Evolutionary conservation across 2,329 filamentous ascomycete genomes (phyloP).

Genomic region (Neoscytalidium dimidiatum): DNA sequence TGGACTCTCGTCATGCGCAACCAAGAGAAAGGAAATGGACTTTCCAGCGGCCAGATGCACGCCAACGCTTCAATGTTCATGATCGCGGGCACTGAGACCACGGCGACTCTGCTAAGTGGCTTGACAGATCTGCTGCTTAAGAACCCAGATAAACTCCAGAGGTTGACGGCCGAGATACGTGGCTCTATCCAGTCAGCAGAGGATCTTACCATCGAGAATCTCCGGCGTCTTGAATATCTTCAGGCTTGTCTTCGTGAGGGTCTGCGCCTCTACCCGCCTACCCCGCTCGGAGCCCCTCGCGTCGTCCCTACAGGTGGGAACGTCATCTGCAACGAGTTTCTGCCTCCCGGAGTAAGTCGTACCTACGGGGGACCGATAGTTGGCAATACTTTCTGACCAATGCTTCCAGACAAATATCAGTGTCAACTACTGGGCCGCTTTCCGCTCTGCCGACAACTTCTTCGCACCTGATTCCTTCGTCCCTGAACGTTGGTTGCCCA

Average conservation of each 20-base stretch:
- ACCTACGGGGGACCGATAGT: not conserved
- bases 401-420: not conserved
- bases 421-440: constrained; percentile 15
- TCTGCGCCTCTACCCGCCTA: constrained; percentile 36
- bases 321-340: constrained; percentile 35
- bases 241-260: constrained; percentile 40
- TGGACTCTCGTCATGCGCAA: constrained; percentile 21
- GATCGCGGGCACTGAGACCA: constrained; percentile 44
- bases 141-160: not conserved
- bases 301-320: constrained; percentile 38
- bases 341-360: constrained; percentile 32
- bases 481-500: constrained; percentile 45
- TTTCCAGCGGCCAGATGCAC: not conserved
- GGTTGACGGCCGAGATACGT: not conserved
- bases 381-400: not conserved
- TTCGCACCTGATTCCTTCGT: constrained; percentile 35
- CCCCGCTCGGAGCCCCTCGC: constrained; percentile 35
- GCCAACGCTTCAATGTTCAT: constrained; percentile 21
- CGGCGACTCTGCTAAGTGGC: constrained; percentile 40
- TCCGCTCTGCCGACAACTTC: constrained; percentile 31
- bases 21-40: constrained; percentile 25
- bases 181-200: not conserved
- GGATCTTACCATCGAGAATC: not conserved
- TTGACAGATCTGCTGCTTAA: constrained; percentile 37
- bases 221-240: not conserved